A percentile compares a stretch with the other conserved stretches of the same genome.
phyloP scores from a whole-genome alignment of 2,329 filamentous ascomycete species.

The Dothiorella sarmentorum region DNA sequence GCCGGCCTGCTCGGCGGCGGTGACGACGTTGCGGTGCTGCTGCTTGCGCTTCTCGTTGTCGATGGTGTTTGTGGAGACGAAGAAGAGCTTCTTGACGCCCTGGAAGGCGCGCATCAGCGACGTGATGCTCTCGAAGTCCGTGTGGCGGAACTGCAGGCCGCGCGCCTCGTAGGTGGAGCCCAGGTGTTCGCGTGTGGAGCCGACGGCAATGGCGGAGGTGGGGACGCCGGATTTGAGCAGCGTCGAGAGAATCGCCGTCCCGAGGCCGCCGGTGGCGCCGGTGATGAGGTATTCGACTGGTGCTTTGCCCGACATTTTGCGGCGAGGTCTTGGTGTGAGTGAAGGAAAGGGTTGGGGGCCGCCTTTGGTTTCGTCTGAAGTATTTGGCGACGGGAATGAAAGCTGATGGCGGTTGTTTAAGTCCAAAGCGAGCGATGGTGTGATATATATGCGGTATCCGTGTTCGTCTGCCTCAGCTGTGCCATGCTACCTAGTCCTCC shows the following conservation, averaged over 20 bases:
- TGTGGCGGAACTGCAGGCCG: constrained; percentile 50
- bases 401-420: neutral
- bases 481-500: constrained; percentile 12
- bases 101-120: constrained; percentile 47
- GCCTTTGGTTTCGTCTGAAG: neutral
- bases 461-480: constrained; percentile 9
- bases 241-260: constrained; percentile 44
- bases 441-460: constrained; percentile 9
- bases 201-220: constrained; percentile 40
- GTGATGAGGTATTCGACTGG: constrained; percentile 23
- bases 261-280: constrained; percentile 48
- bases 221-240: constrained; percentile 42
- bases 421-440: constrained; percentile 8
- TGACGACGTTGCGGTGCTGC: constrained; percentile 48
- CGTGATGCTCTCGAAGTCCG: constrained; percentile 49
- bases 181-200: constrained; percentile 49
- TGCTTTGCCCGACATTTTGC: neutral
- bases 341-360: no score
- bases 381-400: neutral
- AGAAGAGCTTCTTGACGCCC: constrained; percentile 51
- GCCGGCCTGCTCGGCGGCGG: constrained; percentile 51
- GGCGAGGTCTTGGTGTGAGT: no score
- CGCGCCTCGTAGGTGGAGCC: constrained; percentile 42
- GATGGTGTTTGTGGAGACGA: constrained; percentile 54
- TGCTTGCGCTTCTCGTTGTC: constrained; percentile 42